These are phyloP conservation scores for California macrophylla DNA, from an alignment of 441 rosid genomes.

Conservation along the genomic window DNA sequence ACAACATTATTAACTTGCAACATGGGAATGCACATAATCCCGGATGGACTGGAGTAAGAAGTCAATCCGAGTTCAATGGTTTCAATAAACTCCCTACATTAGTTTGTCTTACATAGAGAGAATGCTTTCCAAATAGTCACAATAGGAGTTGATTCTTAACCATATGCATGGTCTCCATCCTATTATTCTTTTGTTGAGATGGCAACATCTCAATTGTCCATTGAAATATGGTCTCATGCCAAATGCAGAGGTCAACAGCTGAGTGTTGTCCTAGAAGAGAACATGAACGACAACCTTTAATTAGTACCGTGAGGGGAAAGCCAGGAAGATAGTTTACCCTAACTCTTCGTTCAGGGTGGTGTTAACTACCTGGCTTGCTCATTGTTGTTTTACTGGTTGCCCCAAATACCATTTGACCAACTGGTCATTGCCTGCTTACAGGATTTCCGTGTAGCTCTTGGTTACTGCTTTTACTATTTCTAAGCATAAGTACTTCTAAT, in stretches of 20 bases:
- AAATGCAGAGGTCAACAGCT: background rate
- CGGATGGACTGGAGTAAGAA: conserved; percentile 90
- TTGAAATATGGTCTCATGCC: background rate
- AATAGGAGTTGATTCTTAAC: background rate
- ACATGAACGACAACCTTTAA: background rate
- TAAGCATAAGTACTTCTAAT: background rate
- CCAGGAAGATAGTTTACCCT: conserved; percentile 1
- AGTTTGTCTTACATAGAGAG: too few species aligned
- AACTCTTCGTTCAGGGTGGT: background rate
- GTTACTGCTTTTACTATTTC: background rate
- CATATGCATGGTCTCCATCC: background rate
- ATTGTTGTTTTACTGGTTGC: background rate
- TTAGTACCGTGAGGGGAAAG: background rate
- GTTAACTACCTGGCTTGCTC: background rate
- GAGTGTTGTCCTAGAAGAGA: background rate
- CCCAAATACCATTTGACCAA: background rate
- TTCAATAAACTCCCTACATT: too few species aligned
- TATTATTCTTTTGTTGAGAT: background rate
- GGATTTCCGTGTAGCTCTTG: background rate
- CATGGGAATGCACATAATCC: conserved; percentile 75
- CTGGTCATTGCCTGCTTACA: background rate
- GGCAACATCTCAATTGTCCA: conserved; percentile 1
- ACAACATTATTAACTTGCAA: conserved; percentile 69
- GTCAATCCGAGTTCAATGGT: too few species aligned
- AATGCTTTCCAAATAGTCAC: background rate